A percentile compares a stretch with the other conserved stretches of the same genome.
Evolutionary conservation across 2,329 filamentous ascomycete species (phyloP).

Genomic region (Volutella citrinella): DNA sequence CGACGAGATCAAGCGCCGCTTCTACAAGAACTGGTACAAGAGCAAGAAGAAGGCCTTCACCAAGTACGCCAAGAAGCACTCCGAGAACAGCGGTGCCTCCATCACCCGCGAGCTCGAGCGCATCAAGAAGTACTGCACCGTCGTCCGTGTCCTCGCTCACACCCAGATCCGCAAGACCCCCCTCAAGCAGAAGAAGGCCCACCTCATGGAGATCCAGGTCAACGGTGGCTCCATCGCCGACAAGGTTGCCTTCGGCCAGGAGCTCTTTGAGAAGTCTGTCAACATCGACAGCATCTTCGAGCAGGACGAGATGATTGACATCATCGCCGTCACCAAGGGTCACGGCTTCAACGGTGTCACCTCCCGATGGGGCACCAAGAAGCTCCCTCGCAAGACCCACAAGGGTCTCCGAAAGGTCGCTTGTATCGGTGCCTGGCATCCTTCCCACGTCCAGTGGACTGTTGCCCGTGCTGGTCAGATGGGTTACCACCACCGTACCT

Average conservation of each 20-base stretch:
- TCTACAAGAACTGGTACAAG: conserved; percentile 99
- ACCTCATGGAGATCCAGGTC: conserved; percentile 99
- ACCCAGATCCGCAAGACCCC: conserved; percentile 99
- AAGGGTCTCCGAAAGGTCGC: conserved; percentile 99
- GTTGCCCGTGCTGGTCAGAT: conserved; percentile 99
- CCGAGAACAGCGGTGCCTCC: conserved; percentile 83
- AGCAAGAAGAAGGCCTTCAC: conserved; percentile 99
- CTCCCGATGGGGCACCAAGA: conserved; percentile 98
- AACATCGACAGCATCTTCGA: conserved; percentile 93
- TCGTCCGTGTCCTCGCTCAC: conserved; percentile 98
- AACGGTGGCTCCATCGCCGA: conserved; percentile 95
- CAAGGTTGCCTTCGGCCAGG: conserved; percentile 95
- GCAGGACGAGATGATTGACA: conserved; percentile 99
- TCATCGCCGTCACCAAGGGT: conserved; percentile 99
- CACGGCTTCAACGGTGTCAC: conserved; percentile 98
- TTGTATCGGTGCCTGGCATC: conserved; percentile 99
- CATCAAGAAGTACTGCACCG: conserved; percentile 99
- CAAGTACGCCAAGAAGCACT: conserved; percentile 99
- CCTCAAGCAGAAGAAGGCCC: conserved; percentile 99
- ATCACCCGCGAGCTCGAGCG: conserved; percentile 98
- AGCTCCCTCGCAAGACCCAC: conserved; percentile 99
- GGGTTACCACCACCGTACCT: conserved; percentile 99
- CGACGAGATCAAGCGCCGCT: conserved; percentile 98
- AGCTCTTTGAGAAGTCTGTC: conserved; percentile 98
- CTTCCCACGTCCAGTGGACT: conserved; percentile 99